Base-by-base conservation (phyloP, 495 filamentous ascomycete genomes). In the Xylaria bambusicola region DNA sequence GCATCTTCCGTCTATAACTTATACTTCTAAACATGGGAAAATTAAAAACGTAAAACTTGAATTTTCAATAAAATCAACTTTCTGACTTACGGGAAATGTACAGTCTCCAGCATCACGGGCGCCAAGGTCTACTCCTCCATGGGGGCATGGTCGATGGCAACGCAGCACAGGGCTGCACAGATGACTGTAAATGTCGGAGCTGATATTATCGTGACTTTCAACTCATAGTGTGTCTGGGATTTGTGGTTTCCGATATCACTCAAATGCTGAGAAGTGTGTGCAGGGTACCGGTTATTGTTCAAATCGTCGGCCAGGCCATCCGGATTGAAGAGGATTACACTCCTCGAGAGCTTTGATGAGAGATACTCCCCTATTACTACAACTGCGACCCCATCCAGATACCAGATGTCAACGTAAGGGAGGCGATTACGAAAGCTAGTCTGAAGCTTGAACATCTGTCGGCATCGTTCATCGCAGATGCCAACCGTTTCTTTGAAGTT, bases 381-480 rank as follows among this genome's bases (percentile, higher is more conserved):
- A 15, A 40, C 15, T 55, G 49, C 54, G 56, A 64, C 42, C 47
- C 48, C 59, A 35, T 64, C 13, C 62, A 57, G 49, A 56, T 54
- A 24, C 56, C 62, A 31, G 24, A 27, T 29, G 24, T 40, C 35
- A 21, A 21, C 21, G 49, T 64, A 15, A 54, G 62, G 31, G 33
- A 45, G 42, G 52, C 58, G 31, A 41, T 65, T 49, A 58, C 58
- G 20, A 47, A 58, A 15, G 48, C 52, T 48, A 65, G 55, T 57
- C 61, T 63, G 1, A 35, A 41, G 27, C 60, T 68, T 44, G 66
- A 66, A 58, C 60, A 68, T 36, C 63, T 68, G 48, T 68, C 67
- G 33, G 66, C 63, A 44, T 66, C 66, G 41, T 68, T 66, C 48
- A 57, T 66, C 36, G 58, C 65, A 38, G 67, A 66, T 46, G 60